A percentile compares a stretch with the other conserved stretches of the same genome.
phyloP scores from a whole-genome alignment of 192 early-diverging fungal genomes.

The Funneliformis mosseae region DNA sequence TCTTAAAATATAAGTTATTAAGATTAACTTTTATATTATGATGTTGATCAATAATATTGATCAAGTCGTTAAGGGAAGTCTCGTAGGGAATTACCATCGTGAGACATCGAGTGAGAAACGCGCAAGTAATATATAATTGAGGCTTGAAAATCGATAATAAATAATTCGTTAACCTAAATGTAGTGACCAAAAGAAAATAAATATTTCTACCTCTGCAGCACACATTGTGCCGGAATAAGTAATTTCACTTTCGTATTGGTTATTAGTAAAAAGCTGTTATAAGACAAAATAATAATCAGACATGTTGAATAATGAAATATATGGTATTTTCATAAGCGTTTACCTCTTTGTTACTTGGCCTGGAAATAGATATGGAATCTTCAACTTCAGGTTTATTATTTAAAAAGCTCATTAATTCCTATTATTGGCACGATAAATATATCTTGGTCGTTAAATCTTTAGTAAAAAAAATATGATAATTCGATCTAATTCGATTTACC shows the following conservation, averaged over 20 bases:
- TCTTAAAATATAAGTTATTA: background rate
- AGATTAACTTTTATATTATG: background rate
- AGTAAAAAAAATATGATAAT: background rate
- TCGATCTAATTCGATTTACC: background rate
- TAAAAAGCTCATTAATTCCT: background rate
- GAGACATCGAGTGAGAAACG: background rate
- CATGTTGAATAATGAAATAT: background rate
- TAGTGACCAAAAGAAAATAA: too few relatives aligned
- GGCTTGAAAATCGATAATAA: background rate
- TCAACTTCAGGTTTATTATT: background rate
- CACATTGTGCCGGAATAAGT: background rate
- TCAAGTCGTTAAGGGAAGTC: background rate
- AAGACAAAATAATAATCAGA: too few relatives aligned
- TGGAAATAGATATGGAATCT: background rate
- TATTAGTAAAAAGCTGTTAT: background rate
- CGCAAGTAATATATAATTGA: background rate
- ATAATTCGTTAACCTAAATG: background rate
- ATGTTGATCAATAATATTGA: background rate
- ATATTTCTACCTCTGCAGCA: background rate
- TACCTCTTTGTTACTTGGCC: background rate
- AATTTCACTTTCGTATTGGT: background rate
- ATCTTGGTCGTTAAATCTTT: too few relatives aligned
- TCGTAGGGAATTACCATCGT: background rate
- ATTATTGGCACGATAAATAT: background rate
- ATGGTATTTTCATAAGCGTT: too few relatives aligned